Conservation (phyloP, 495 filamentous ascomycete genomes). For the Hypoxylon rickii region DNA sequence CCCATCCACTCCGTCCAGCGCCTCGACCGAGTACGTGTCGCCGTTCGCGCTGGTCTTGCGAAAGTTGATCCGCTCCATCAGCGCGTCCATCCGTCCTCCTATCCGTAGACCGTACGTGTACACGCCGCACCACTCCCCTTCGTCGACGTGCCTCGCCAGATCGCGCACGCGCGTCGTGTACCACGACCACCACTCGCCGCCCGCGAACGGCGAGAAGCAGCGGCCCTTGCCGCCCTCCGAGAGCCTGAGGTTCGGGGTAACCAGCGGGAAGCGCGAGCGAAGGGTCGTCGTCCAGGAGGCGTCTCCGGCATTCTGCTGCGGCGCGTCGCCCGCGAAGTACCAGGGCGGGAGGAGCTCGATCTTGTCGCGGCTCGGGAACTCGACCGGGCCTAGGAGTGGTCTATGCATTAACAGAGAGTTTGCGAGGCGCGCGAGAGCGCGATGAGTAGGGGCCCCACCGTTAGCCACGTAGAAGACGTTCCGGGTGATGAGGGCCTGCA, state of each 20-base stretch:
- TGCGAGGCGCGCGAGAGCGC: not conserved
- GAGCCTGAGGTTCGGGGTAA: slow-evolving; percentile 1
- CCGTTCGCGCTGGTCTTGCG: slow-evolving; percentile 1
- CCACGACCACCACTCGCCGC: slow-evolving; percentile 30
- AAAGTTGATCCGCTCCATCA: too few relatives aligned
- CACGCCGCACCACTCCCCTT: slow-evolving; percentile 23
- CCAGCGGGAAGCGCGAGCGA: slow-evolving; percentile 22
- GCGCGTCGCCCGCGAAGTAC: slow-evolving; percentile 4
- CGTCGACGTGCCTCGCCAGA: slow-evolving; percentile 9
- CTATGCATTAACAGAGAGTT: not conserved
- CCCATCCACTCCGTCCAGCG: slow-evolving; percentile 5
- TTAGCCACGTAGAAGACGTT: slow-evolving; percentile 2
- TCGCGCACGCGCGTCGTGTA: slow-evolving; percentile 29
- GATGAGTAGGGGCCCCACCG: not conserved
- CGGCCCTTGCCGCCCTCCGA: not conserved
- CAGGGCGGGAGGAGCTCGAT: slow-evolving; percentile 21
- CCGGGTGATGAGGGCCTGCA: slow-evolving; percentile 2
- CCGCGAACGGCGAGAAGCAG: slow-evolving; percentile 23
- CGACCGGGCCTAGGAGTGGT: not conserved
- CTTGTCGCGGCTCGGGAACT: slow-evolving; percentile 16
- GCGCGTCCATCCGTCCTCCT: not conserved
- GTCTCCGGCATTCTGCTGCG: not conserved
- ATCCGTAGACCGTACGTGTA: slow-evolving; percentile 1
- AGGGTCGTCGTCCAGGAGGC: not conserved
- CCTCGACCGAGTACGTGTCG: slow-evolving; percentile 14